These are phyloP conservation scores for Hericium alpestre DNA, from an alignment of 768 basidiomycete genomes.

Conservation along the genomic window DNA sequence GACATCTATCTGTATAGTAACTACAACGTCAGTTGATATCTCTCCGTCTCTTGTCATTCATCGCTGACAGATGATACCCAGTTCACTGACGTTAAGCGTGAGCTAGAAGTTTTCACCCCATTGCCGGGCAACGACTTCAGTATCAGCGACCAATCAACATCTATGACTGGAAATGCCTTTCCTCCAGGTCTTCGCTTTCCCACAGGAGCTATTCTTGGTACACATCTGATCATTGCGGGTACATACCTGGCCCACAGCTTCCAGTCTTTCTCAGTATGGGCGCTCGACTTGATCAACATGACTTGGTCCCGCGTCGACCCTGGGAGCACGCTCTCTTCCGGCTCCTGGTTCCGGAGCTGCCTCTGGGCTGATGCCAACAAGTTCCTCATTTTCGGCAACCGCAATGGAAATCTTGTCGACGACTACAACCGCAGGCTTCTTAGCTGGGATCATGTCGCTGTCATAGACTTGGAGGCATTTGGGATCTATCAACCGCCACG, in stretches of 20 bases:
- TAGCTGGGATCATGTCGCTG: conserved; percentile 86
- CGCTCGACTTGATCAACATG: conserved; percentile 75
- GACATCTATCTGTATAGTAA: conserved; percentile 93
- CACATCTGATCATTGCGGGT: conserved; percentile 87
- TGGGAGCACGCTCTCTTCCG: conserved; percentile 72
- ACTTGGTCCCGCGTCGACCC: conserved; percentile 84
- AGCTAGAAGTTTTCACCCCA: conserved; percentile 86
- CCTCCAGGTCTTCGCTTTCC: conserved; percentile 96
- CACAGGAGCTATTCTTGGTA: conserved; percentile 84
- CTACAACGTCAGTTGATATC: conserved; percentile 62
- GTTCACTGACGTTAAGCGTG: conserved; percentile 93
- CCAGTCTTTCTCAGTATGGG: conserved; percentile 95
- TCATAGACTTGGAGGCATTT: conserved; percentile 87
- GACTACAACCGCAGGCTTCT: conserved; percentile 87
- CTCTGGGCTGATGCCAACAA: conserved; percentile 78
- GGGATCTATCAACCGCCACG: conserved; percentile 88
- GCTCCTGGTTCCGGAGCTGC: conserved; percentile 93
- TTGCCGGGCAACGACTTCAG: conserved; percentile 65
- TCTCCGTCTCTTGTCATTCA: conserved; percentile 5
- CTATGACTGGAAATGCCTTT: conserved; percentile 73
- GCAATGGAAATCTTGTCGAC: conserved; percentile 76
- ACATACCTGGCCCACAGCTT: conserved; percentile 91
- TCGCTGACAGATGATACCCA: conserved; percentile 19
- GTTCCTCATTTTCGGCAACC: conserved; percentile 87
- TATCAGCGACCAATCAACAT: conserved; percentile 67